Evolutionary conservation across 139 green algal species (phyloP).

Genomic region (Diplosphaera chodatii): DNA sequence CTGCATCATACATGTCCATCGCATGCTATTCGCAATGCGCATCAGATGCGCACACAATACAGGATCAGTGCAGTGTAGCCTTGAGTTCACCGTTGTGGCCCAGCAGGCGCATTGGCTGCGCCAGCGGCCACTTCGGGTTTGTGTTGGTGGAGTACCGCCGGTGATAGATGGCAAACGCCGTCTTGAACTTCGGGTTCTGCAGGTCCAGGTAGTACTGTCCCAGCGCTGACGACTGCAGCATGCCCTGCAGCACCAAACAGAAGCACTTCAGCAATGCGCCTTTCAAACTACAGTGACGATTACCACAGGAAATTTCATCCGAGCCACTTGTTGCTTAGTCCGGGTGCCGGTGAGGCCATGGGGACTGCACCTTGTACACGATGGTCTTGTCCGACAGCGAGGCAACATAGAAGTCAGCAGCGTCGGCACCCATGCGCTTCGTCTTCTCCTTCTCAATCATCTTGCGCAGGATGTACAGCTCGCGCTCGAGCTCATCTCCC

Average conservation of each 20-base stretch:
- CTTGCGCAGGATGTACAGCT: slow-evolving; percentile 93
- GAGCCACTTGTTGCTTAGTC: too few species aligned
- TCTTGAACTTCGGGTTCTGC: slow-evolving; percentile 70
- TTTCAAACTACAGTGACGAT: too few species aligned
- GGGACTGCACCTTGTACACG: slow-evolving; percentile 99
- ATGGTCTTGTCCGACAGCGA: slow-evolving; percentile 84
- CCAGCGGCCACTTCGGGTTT: slow-evolving; percentile 95
- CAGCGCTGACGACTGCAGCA: slow-evolving; percentile 81
- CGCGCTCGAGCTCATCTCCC: slow-evolving; percentile 86
- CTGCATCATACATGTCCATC: too few species aligned
- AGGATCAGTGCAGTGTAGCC: background rate
- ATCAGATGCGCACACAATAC: too few species aligned
- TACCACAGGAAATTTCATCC: too few species aligned
- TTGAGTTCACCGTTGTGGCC: slow-evolving; percentile 90
- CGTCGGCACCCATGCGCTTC: slow-evolving; percentile 30
- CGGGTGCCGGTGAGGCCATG: too few species aligned
- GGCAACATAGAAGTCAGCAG: slow-evolving; percentile 85
- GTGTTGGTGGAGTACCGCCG: slow-evolving; percentile 99
- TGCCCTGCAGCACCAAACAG: too few species aligned
- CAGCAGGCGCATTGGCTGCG: slow-evolving; percentile 96
- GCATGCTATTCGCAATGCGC: too few species aligned
- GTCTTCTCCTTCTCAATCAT: slow-evolving; percentile 77
- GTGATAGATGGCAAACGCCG: slow-evolving; percentile 97
- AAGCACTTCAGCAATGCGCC: too few species aligned
- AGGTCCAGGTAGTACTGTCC: slow-evolving; percentile 91